These are phyloP conservation scores for Rosa lucieae DNA, from an alignment of 306 rosid species.

Conservation along the genomic window DNA sequence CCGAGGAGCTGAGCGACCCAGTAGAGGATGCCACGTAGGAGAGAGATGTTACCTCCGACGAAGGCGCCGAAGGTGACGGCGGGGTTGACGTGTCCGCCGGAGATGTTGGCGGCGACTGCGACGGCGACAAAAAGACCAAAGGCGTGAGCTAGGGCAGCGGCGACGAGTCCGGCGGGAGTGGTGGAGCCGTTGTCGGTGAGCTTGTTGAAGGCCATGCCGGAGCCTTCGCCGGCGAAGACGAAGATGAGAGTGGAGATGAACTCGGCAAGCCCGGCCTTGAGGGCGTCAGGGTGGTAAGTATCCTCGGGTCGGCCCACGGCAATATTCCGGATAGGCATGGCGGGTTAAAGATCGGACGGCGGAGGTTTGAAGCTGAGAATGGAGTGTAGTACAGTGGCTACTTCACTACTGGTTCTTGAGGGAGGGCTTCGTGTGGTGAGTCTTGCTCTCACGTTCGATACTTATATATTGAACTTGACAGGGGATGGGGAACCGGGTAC, in stretches of 20 bases:
- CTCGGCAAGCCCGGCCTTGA: slow-evolving; percentile 74
- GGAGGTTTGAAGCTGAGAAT: background rate
- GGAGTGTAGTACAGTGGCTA: background rate
- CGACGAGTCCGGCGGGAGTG: slow-evolving; percentile 62
- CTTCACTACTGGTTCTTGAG: background rate
- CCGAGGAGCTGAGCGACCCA: slow-evolving; percentile 89
- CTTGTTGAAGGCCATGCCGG: slow-evolving; percentile 77
- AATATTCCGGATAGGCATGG: slow-evolving; percentile 75
- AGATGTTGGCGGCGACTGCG: slow-evolving; percentile 69
- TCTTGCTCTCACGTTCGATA: background rate
- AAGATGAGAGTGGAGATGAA: slow-evolving; percentile 84
- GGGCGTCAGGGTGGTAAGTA: slow-evolving; percentile 58
- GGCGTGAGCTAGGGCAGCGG: slow-evolving; percentile 76
- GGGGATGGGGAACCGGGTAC: slow-evolving; percentile 30
- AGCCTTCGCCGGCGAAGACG: slow-evolving; percentile 90
- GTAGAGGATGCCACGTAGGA: slow-evolving; percentile 75
- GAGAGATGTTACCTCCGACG: slow-evolving; percentile 76
- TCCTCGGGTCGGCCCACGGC: slow-evolving; percentile 70
- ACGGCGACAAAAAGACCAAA: slow-evolving; percentile 85
- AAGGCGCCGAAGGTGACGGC: slow-evolving; percentile 91
- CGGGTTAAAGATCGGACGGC: background rate
- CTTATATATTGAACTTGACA: slow-evolving; percentile 47
- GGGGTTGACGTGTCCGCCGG: slow-evolving; percentile 97
- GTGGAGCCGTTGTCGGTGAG: slow-evolving; percentile 53
- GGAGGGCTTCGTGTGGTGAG: too few relatives aligned